Conservation (phyloP, 495 filamentous ascomycete genomes). For the Rhizodiscina lignyota region DNA sequence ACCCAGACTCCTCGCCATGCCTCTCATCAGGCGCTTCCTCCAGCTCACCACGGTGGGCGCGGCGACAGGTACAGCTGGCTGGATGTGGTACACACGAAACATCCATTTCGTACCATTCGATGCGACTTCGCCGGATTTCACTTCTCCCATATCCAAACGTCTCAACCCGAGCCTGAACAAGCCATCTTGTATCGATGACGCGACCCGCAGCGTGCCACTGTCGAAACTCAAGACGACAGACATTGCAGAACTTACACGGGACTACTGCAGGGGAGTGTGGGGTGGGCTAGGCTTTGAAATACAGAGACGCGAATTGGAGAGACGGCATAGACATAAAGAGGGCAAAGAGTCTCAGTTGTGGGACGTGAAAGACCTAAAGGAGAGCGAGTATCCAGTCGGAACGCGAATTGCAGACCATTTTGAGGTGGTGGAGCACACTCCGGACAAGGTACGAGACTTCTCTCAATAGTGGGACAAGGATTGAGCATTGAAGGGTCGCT, state of each 20-base stretch:
- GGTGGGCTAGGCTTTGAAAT: slow-evolving; percentile 12
- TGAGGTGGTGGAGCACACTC: slow-evolving; percentile 11
- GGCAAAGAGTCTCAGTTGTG: slow-evolving; percentile 9
- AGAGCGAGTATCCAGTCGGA: slow-evolving; percentile 9
- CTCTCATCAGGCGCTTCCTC: neutral
- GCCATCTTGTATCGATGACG: slow-evolving; percentile 12
- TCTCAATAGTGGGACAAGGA: too few species aligned
- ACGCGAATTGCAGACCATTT: slow-evolving; percentile 16
- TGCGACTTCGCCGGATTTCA: slow-evolving; percentile 6
- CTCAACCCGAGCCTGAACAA: slow-evolving; percentile 10
- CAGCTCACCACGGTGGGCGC: neutral
- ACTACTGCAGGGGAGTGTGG: slow-evolving; percentile 13
- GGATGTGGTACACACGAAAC: slow-evolving; percentile 3
- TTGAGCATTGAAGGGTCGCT: neutral
- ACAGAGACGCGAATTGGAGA: slow-evolving; percentile 11
- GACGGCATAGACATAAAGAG: slow-evolving; percentile 7
- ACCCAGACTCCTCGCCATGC: too few species aligned
- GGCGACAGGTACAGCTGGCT: neutral
- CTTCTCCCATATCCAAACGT: slow-evolving; percentile 1
- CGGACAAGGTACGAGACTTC: slow-evolving; percentile 12
- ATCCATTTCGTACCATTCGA: slow-evolving; percentile 10
- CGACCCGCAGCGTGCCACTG: slow-evolving; percentile 10
- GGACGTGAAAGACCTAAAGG: slow-evolving; percentile 9
- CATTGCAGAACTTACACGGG: slow-evolving; percentile 6
- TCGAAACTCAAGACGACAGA: slow-evolving; percentile 8